A percentile compares a stretch with the other conserved stretches of the same genome.
Conservation (phyloP, 2,329 filamentous ascomycete species). For the Paraconiothyrium sp. region DNA sequence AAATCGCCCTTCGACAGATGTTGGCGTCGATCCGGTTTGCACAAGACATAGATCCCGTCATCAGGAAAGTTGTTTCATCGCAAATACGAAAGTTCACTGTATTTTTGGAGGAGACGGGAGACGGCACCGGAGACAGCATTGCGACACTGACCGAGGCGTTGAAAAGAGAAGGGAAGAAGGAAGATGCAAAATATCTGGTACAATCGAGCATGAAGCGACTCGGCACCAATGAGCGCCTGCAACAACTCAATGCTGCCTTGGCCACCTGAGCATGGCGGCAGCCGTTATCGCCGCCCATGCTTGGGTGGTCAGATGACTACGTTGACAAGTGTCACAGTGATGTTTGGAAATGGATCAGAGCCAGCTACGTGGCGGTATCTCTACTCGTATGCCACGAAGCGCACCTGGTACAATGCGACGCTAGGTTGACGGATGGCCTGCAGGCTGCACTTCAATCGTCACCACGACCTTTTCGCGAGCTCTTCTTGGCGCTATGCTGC, state of each 20-base stretch:
- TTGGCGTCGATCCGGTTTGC: constrained; percentile 54
- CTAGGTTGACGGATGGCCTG: not conserved
- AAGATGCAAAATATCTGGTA: constrained; percentile 40
- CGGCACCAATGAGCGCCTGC: constrained; percentile 40
- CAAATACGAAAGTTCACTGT: constrained; percentile 51
- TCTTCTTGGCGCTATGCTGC: constrained; percentile 69
- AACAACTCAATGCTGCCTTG: constrained; percentile 33
- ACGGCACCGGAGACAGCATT: constrained; percentile 35
- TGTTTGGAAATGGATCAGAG: not conserved
- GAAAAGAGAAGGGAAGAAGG: constrained; percentile 36
- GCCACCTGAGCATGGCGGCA: constrained; percentile 27
- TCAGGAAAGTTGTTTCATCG: constrained; percentile 61
- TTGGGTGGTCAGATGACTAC: constrained; percentile 11
- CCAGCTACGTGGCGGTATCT: constrained; percentile 14
- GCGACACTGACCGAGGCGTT: constrained; percentile 33
- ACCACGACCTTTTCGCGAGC: constrained; percentile 56
- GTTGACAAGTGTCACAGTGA: constrained; percentile 11
- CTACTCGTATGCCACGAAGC: constrained; percentile 1
- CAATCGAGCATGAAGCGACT: constrained; percentile 40
- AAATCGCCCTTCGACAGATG: constrained; percentile 60
- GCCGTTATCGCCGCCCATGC: constrained; percentile 8
- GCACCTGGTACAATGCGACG: not conserved
- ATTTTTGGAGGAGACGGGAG: constrained; percentile 33
- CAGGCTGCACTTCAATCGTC: constrained; percentile 39
- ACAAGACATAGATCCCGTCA: constrained; percentile 61